phyloP scores from a whole-genome alignment of 768 basidiomycete species.

The Gyrodon lividus region DNA sequence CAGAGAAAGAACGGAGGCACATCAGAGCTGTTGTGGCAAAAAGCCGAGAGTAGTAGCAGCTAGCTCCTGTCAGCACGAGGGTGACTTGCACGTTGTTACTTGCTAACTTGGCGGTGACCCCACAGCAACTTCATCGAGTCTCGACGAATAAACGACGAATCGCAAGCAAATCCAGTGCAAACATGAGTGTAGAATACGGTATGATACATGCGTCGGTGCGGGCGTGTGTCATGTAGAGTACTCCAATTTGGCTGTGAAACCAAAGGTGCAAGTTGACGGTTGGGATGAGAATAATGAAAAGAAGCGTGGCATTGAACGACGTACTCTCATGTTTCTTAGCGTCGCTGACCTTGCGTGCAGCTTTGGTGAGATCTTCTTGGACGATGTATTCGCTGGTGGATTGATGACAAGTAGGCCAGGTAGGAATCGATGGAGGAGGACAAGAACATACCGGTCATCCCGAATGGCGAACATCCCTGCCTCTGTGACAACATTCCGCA shows the following conservation, averaged over 20 bases:
- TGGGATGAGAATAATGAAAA: constrained; percentile 4
- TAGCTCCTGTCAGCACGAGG: no score
- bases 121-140: no score
- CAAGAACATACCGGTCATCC: constrained; percentile 73
- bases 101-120: no score
- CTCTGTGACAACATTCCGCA: constrained; percentile 93
- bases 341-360: constrained; percentile 91
- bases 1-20: no score
- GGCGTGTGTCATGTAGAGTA: constrained; percentile 37
- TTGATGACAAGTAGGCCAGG: not conserved
- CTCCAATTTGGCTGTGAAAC: constrained; percentile 41
- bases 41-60: no score
- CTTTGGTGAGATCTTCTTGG: constrained; percentile 96
- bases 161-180: not conserved
- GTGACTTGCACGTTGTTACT: no score
- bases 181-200: constrained; percentile 14
- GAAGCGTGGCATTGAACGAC: constrained; percentile 26
- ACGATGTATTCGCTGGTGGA: constrained; percentile 73
- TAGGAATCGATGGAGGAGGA: not conserved
- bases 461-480: constrained; percentile 99
- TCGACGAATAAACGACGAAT: no score
- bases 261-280: no score
- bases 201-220: constrained; percentile 20
- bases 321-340: constrained; percentile 97
- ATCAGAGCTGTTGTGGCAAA: no score